These are phyloP conservation scores for Pleomassaria siparia DNA, from an alignment of 2,329 filamentous ascomycete species.

Conservation along the genomic window DNA sequence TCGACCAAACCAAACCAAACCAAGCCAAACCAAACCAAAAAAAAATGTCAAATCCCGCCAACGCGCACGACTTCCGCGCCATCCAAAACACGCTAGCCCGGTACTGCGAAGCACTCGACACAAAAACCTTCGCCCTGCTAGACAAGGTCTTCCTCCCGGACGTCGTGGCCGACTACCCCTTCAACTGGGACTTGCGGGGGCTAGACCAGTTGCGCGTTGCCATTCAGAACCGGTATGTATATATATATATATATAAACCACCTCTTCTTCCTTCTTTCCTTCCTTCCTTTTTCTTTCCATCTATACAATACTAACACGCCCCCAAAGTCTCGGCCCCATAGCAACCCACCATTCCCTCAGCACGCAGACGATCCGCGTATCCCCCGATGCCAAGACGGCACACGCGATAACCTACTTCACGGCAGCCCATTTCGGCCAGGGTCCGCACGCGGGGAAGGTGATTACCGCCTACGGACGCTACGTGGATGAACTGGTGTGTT, in stretches of 20 bases:
- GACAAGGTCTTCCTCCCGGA: constrained; percentile 44
- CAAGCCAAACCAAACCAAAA: too few relatives aligned
- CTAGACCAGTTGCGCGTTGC: too few relatives aligned
- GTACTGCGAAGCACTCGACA: constrained; percentile 50
- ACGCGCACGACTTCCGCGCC: constrained; percentile 34
- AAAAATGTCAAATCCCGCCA: constrained; percentile 11
- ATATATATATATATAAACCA: background rate
- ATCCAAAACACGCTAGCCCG: constrained; percentile 46
- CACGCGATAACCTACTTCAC: constrained; percentile 45
- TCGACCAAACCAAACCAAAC: too few relatives aligned
- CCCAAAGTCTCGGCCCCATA: constrained; percentile 42
- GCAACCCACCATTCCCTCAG: constrained; percentile 48
- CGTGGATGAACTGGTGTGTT: constrained; percentile 39
- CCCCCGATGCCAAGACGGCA: constrained; percentile 31
- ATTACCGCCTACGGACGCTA: constrained; percentile 48
- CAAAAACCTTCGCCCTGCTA: constrained; percentile 44
- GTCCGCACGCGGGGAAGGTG: constrained; percentile 44
- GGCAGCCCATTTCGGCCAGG: constrained; percentile 47
- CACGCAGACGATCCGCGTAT: constrained; percentile 44
- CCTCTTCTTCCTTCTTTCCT: too few relatives aligned
- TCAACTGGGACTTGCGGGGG: constrained; percentile 36
- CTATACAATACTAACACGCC: background rate
- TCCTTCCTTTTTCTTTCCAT: too few relatives aligned
- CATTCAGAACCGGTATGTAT: constrained; percentile 18
- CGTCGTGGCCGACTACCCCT: constrained; percentile 46